These are phyloP conservation scores for Linum lewisii DNA, from an alignment of 345 rosid genomes.

Conservation along the genomic window DNA sequence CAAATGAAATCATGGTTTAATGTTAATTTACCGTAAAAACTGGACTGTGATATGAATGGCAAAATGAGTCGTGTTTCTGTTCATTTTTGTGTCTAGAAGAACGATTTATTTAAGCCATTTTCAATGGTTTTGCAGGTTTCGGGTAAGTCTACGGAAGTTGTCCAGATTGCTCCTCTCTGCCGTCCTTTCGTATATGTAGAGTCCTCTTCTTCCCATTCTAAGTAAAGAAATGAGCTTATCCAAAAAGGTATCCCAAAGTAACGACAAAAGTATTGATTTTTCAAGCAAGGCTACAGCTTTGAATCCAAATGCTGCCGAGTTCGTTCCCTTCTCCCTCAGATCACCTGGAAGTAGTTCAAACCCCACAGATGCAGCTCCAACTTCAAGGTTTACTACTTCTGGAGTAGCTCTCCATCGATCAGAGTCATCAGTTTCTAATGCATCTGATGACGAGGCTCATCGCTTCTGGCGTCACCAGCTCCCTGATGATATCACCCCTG, in stretches of 20 bases:
- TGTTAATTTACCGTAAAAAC: background rate
- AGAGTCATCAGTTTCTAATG: slow-evolving; percentile 62
- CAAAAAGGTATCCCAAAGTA: slow-evolving; percentile 58
- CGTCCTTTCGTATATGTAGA: slow-evolving; percentile 21
- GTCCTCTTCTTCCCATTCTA: slow-evolving; percentile 17
- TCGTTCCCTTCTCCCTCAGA: slow-evolving; percentile 67
- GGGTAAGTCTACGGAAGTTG: slow-evolving; percentile 26
- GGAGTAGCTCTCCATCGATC: slow-evolving; percentile 55
- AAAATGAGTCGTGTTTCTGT: background rate
- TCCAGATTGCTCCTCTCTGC: slow-evolving; percentile 5
- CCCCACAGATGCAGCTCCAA: slow-evolving; percentile 33
- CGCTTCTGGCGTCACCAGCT: slow-evolving; percentile 92
- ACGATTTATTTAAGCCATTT: slow-evolving; percentile 7
- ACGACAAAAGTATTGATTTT: slow-evolving; percentile 42
- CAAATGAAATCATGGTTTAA: too few relatives aligned
- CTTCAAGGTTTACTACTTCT: slow-evolving; percentile 39
- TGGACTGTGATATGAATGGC: background rate
- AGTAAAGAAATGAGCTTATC: slow-evolving; percentile 71
- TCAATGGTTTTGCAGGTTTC: slow-evolving; percentile 47
- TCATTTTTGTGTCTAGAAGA: slow-evolving; percentile 2
- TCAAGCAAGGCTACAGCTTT: slow-evolving; percentile 55
- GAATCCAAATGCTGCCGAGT: slow-evolving; percentile 97
- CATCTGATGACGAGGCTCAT: slow-evolving; percentile 87
- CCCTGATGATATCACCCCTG: slow-evolving; percentile 94
- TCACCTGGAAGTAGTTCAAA: slow-evolving; percentile 40